phyloP scores from a whole-genome alignment of 2,329 filamentous ascomycete species.

The Epichloe scottii region DNA sequence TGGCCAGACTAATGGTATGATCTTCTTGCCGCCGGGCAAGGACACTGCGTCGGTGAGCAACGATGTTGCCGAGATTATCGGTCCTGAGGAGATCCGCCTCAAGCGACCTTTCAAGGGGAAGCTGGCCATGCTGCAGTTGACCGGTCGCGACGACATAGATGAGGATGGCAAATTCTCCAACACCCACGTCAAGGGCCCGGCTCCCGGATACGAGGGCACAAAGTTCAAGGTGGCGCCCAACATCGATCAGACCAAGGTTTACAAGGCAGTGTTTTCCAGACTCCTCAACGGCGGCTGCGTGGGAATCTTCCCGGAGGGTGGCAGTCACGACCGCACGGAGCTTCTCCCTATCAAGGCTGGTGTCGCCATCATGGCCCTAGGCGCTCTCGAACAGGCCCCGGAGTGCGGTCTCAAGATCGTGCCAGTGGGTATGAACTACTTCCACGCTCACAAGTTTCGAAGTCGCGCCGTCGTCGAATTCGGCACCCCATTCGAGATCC shows the following conservation, averaged over 20 bases:
- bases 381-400: constrained; percentile 72
- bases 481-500: constrained; percentile 81
- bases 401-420: constrained; percentile 88
- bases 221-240: constrained; percentile 84
- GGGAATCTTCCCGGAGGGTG: constrained; percentile 93
- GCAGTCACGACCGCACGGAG: constrained; percentile 88
- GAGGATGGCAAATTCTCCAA: constrained; percentile 51
- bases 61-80: constrained; percentile 70
- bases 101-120: constrained; percentile 79
- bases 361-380: constrained; percentile 95
- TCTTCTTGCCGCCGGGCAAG: constrained; percentile 78
- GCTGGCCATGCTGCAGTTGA: constrained; percentile 67
- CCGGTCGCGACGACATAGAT: constrained; percentile 62
- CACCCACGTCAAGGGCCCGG: constrained; percentile 37
- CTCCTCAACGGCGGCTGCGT: constrained; percentile 77
- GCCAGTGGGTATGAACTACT: constrained; percentile 98
- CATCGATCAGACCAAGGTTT: constrained; percentile 87
- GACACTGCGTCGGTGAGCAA: constrained; percentile 64
- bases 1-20: constrained; percentile 65
- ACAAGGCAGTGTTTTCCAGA: constrained; percentile 81
- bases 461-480: constrained; percentile 95
- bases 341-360: constrained; percentile 88
- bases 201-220: constrained; percentile 58
- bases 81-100: constrained; percentile 67
- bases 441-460: constrained; percentile 96